A percentile compares a stretch with the other conserved stretches of the same genome.
These are phyloP conservation scores for Deinandra increscens DNA, from an alignment of 129 eudicot genomes.

Conservation along the genomic window DNA sequence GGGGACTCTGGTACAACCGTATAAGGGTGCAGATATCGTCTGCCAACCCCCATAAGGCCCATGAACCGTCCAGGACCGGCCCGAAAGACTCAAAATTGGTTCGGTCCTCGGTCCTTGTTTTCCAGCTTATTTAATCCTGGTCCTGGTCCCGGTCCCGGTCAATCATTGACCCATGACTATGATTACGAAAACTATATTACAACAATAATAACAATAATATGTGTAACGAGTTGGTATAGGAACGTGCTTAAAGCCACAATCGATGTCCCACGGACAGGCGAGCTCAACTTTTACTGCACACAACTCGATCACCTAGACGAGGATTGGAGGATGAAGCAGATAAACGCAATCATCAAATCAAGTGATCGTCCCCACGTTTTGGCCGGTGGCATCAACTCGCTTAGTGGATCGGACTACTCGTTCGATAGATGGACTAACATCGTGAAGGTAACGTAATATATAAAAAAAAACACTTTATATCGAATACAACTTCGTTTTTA, in stretches of 20 bases:
- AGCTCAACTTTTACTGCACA: slow-evolving; percentile 70
- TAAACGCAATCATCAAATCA: slow-evolving; percentile 66
- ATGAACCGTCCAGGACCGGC: too few species aligned
- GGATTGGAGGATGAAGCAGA: slow-evolving; percentile 85
- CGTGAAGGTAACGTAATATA: slow-evolving; percentile 51
- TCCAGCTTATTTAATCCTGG: too few species aligned
- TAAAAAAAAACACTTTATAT: background rate
- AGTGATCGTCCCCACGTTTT: slow-evolving; percentile 78
- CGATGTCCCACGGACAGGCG: slow-evolving; percentile 73
- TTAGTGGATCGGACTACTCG: slow-evolving; percentile 75
- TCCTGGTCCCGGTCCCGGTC: too few species aligned
- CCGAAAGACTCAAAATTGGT: too few species aligned
- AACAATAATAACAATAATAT: background rate
- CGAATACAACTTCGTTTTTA: too few species aligned
- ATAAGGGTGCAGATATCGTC: too few species aligned
- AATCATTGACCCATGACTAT: background rate
- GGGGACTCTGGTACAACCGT: too few species aligned
- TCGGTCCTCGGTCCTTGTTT: too few species aligned
- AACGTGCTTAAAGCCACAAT: slow-evolving; percentile 92
- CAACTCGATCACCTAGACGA: slow-evolving; percentile 88
- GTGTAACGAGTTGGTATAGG: slow-evolving; percentile 25
- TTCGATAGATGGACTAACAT: slow-evolving; percentile 71
- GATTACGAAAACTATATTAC: background rate
- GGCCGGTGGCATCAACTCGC: slow-evolving; percentile 89
- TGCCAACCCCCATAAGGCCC: too few species aligned